These are phyloP conservation scores for Suzukiozyma palmioleophila DNA, from an alignment of 1,139 yeast species.

Conservation along the genomic window DNA sequence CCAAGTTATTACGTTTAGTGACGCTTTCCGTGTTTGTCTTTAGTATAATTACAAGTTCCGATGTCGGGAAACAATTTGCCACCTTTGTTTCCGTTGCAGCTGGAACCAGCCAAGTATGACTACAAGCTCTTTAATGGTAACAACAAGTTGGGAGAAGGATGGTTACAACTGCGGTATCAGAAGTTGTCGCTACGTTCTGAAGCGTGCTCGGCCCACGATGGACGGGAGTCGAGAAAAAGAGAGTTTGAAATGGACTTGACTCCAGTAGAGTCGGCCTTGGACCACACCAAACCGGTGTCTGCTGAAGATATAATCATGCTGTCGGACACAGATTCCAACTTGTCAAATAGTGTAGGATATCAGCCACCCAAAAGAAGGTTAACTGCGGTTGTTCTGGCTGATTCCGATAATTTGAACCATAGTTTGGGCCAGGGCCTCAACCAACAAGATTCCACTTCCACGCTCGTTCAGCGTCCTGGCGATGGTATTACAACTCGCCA, in stretches of 20 bases:
- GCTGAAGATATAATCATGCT: conserved; percentile 35
- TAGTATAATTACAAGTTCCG: background rate
- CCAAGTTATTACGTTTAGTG: background rate
- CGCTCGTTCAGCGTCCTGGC: conserved; percentile 1
- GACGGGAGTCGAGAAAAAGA: conserved; percentile 2
- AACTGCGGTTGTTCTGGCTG: conserved; percentile 11
- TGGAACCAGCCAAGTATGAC: conserved; percentile 28
- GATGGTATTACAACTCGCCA: conserved; percentile 7
- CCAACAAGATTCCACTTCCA: conserved; percentile 3
- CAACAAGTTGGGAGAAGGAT: conserved; percentile 29
- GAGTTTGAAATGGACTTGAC: conserved; percentile 3
- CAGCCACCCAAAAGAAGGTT: conserved; percentile 43
- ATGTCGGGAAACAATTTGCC: conserved; percentile 4
- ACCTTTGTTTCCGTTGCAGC: conserved; percentile 30
- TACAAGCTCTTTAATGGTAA: conserved; percentile 29
- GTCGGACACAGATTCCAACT: conserved; percentile 31
- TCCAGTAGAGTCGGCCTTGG: conserved; percentile 1
- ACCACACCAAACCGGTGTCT: conserved; percentile 10
- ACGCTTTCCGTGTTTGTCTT: background rate
- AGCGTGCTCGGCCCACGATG: conserved; percentile 1
- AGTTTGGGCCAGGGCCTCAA: conserved; percentile 3
- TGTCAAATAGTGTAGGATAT: conserved; percentile 14
- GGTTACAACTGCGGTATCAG: conserved; percentile 32
- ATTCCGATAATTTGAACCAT: background rate
- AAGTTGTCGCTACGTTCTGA: conserved; percentile 17